Percentiles rank a stretch among this genome's conserved stretches.
phyloP scores from a whole-genome alignment of 768 basidiomycete species.

The Agrocybe praecox region DNA sequence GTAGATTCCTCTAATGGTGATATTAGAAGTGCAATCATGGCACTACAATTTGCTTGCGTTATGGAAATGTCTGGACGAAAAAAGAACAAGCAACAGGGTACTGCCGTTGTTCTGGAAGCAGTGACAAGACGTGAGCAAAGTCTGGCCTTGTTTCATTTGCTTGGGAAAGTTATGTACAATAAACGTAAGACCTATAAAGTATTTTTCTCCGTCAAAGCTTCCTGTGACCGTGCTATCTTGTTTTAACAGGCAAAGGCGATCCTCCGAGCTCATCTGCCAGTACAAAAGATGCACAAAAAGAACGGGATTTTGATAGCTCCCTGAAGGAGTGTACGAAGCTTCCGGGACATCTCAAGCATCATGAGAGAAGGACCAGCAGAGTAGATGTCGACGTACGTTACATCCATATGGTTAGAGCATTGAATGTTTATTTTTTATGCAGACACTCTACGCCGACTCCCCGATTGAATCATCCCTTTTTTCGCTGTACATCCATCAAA shows the following conservation, averaged over 20 bases:
- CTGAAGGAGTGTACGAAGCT: slow-evolving; percentile 58
- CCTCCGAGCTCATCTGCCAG: slow-evolving; percentile 54
- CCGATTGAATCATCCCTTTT: slow-evolving; percentile 92
- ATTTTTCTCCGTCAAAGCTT: background rate
- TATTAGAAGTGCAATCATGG: slow-evolving; percentile 92
- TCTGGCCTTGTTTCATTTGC: slow-evolving; percentile 85
- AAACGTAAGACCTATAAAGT: slow-evolving; percentile 64
- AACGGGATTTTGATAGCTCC: slow-evolving; percentile 56
- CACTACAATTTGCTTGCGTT: slow-evolving; percentile 82
- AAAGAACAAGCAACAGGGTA: slow-evolving; percentile 30
- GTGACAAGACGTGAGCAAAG: slow-evolving; percentile 85
- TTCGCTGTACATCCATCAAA: slow-evolving; percentile 91
- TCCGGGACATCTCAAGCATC: slow-evolving; percentile 59
- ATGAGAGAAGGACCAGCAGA: slow-evolving; percentile 68
- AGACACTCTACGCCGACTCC: slow-evolving; percentile 80
- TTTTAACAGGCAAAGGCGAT: slow-evolving; percentile 71
- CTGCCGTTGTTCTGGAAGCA: slow-evolving; percentile 59
- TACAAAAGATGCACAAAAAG: slow-evolving; percentile 63
- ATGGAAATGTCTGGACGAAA: slow-evolving; percentile 36
- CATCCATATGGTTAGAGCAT: background rate
- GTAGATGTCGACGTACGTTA: slow-evolving; percentile 75
- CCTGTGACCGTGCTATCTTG: background rate
- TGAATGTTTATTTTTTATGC: background rate
- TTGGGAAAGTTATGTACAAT: slow-evolving; percentile 94
- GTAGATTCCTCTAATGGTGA: slow-evolving; percentile 87